phyloP scores from a whole-genome alignment of 2,329 filamentous ascomycete species.

The Epichloe aotearoae region DNA sequence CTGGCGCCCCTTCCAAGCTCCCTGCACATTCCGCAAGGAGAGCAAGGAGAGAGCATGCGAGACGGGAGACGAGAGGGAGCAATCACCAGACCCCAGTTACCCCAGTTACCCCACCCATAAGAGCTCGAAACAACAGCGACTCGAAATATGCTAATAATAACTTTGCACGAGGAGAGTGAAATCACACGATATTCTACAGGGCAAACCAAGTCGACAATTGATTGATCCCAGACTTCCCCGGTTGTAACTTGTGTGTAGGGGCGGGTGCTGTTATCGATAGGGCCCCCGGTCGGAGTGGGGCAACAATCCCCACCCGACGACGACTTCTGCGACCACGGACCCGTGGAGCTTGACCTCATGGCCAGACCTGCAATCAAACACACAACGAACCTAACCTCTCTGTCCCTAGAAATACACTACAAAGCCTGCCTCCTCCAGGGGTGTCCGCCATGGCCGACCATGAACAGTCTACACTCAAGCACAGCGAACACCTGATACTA shows the following conservation, averaged over 20 bases:
- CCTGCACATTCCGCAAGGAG: background rate
- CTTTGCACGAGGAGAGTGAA: too few species aligned
- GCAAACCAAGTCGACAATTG: background rate
- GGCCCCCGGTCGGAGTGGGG: background rate
- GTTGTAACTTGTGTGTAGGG: too few species aligned
- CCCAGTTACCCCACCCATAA: too few species aligned
- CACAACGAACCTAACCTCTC: too few species aligned
- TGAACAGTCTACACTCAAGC: constrained; percentile 55
- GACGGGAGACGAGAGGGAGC: background rate
- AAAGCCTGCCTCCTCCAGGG: background rate
- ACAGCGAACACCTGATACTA: constrained; percentile 62
- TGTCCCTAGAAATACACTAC: too few species aligned
- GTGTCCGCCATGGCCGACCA: constrained; percentile 40
- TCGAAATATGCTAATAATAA: too few species aligned
- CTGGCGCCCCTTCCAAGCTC: background rate
- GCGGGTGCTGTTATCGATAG: background rate
- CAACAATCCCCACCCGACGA: background rate
- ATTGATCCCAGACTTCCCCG: too few species aligned
- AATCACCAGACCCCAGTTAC: too few species aligned
- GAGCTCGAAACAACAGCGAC: too few species aligned
- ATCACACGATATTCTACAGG: too few species aligned
- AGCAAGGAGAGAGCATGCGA: background rate
- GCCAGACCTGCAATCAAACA: background rate
- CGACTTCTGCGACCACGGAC: background rate
- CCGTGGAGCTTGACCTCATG: background rate